Base-by-base conservation (phyloP, 2,329 filamentous ascomycete genomes). In the Aspergillus sergii region DNA sequence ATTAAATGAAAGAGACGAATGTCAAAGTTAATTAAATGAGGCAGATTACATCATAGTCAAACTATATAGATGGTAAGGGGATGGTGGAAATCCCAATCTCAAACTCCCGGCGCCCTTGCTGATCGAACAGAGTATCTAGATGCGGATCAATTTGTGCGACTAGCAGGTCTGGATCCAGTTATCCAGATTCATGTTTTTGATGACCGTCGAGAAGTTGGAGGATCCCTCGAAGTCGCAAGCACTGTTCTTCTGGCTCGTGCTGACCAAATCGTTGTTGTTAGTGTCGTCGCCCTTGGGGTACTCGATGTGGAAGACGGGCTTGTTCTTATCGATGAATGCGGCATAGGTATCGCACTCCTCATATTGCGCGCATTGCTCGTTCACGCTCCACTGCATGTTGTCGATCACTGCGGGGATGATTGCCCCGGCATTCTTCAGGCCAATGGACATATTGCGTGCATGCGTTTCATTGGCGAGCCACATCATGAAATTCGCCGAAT, bases 231-330 rank as follows among this genome's bases (percentile, higher is more conserved):
- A 81, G 16, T 78, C 76, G 71, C 87, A 90, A 26, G 82, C 81
- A 8, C 73, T 69, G 5, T 75, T 63, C 66, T 80, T 73, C 65
- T 77, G 66, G 23, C 66, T 63, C 4, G 69, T 57, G 4, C 74
- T 70, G 23, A 85, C 77, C 3, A 68, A 62, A 0, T 72, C 63
- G 45, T 72, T 62, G 58, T 77, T 77, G 64, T 77, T 75, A 9
- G 73, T 74, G 10, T 76, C 71, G 8, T 82, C 83, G 10, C 80
- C 82, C 50, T 84, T 79, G 3, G 88, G 88, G 70, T 92, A 92
- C 78, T 92, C 90, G 66, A 92, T 90, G 72, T 91, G 86, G 73
- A 91, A 91, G 36, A 92, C 89, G 1, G 89, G 89, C 75, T 91
- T 91, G 36, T 82, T 80, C 7, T 83, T 84, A 11, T 82, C 69